Percentiles rank a stretch among this genome's conserved stretches.
Conservation (phyloP, 1,284 basidiomycete genomes). For the Ustanciosporium gigantosporum region DNA sequence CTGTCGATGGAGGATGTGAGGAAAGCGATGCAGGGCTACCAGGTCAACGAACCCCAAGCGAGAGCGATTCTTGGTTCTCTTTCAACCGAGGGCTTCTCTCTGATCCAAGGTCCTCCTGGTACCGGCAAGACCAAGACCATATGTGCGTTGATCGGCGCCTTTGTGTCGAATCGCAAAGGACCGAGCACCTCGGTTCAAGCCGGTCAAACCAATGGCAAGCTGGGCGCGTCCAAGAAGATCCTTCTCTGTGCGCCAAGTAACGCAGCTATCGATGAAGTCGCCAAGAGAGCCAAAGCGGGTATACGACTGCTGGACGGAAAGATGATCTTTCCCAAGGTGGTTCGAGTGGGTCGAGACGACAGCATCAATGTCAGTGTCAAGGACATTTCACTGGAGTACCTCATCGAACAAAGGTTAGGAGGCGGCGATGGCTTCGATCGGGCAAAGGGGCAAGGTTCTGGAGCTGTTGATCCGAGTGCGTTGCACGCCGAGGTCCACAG, state of each 20-base stretch:
- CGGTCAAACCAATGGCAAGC: slow-evolving; percentile 17
- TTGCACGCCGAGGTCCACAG: slow-evolving; percentile 34
- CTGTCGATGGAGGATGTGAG: slow-evolving; percentile 66
- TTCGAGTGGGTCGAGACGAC: slow-evolving; percentile 81
- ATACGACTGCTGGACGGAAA: slow-evolving; percentile 69
- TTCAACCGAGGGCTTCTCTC: slow-evolving; percentile 74
- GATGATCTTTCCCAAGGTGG: slow-evolving; percentile 73
- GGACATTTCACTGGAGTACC: slow-evolving; percentile 78
- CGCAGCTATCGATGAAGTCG: slow-evolving; percentile 96
- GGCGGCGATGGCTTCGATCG: slow-evolving; percentile 10
- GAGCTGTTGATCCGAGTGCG: slow-evolving; percentile 18
- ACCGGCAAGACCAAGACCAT: slow-evolving; percentile 99
- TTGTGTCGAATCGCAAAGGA: slow-evolving; percentile 66
- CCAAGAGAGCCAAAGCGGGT: slow-evolving; percentile 80
- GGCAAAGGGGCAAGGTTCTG: slow-evolving; percentile 8
- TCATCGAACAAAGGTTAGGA: slow-evolving; percentile 41
- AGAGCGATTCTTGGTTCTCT: slow-evolving; percentile 81
- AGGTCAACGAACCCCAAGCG: slow-evolving; percentile 92
- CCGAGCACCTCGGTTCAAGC: slow-evolving; percentile 29
- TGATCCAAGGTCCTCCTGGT: slow-evolving; percentile 97
- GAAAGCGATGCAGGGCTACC: slow-evolving; percentile 71
- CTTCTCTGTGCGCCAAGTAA: slow-evolving; percentile 97
- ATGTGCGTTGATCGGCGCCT: slow-evolving; percentile 86
- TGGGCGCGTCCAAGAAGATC: slow-evolving; percentile 68
- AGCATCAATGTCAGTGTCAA: slow-evolving; percentile 80